Conservation (phyloP, 148 eudicot species). For the Cornus controversa region DNA sequence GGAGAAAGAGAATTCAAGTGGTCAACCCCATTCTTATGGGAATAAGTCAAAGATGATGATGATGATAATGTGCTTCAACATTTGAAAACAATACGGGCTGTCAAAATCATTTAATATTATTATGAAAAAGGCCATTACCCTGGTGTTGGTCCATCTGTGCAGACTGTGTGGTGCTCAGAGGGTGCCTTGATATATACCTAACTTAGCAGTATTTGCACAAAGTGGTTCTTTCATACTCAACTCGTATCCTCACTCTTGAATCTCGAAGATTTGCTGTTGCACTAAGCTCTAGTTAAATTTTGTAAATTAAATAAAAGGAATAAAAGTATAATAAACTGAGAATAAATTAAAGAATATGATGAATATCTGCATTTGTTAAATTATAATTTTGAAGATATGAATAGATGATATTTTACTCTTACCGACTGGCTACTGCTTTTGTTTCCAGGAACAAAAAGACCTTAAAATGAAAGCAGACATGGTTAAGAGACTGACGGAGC, state of each 20-base stretch:
- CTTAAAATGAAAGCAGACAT: constrained; percentile 69
- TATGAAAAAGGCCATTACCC: not conserved
- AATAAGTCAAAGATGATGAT: too few relatives aligned
- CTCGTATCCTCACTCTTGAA: too few relatives aligned
- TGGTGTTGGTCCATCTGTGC: not conserved
- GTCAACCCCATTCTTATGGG: too few relatives aligned
- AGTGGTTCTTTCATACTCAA: not conserved
- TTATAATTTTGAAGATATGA: not conserved
- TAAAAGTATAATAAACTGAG: not conserved
- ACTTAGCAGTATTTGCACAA: not conserved
- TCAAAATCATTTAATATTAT: too few relatives aligned
- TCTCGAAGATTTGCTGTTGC: too few relatives aligned
- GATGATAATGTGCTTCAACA: too few relatives aligned
- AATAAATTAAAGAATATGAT: not conserved
- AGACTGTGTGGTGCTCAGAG: not conserved
- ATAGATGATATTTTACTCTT: not conserved
- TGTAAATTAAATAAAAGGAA: too few relatives aligned
- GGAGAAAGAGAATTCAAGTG: too few relatives aligned
- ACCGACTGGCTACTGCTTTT: constrained; percentile 2
- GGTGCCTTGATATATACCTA: not conserved
- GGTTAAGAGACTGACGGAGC: constrained; percentile 64
- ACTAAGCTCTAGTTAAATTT: too few relatives aligned
- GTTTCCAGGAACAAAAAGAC: constrained; percentile 66
- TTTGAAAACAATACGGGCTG: not conserved
- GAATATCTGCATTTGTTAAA: not conserved